Evolutionary conservation across 768 basidiomycete species (phyloP), one percentile per base, ranked within the genome.

Genomic region (Mycena kentingensis): DNA sequence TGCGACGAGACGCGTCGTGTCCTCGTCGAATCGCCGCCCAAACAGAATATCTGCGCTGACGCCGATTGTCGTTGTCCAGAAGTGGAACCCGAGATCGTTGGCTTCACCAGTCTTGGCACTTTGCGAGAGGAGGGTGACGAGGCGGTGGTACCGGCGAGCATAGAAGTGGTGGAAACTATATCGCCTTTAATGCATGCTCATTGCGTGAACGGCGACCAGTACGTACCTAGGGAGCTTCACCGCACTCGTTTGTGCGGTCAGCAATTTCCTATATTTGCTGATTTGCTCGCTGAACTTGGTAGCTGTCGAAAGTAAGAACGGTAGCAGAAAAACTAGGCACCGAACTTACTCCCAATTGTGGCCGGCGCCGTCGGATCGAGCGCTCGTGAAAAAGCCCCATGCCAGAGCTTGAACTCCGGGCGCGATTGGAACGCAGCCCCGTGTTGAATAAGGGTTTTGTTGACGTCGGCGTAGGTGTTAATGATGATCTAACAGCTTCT

Each of bases 361-460:
- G 52, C 48, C n/a, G 52, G 52, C 8, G 46, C 52, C n/a, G 47
- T 46, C 4, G 52, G 52, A 48, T 54, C 46, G 5, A 54, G 29
- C 18, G 52, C 52, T 32, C 13, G 46, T 1, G 52, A 21, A 21
- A 54, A 54, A 26, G 32, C 52, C 7, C 52, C 52, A 26, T 54
- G 52, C 52, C 52, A 54, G 1, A 54, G 39, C 18, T 36, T 35
- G 22, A 54, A 54, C 46, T 54, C 52, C 1, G 52, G 52, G 12
- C 52, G 52, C 32, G 52, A 54, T 16, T 54, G 52, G 44, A 54
- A 54, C 18, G 52, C 52, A 4, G 52, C 52, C 12, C 52, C 52
- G 29, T 48, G 52, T 54, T 54, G 52, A 16, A 48, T 54, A 39
- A 54, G 52, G 1, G 52, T 54, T 34, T 54, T 54, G 37, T 48